These are phyloP conservation scores for Umbelopsis isabellina DNA, from an alignment of 192 early-diverging fungal genomes.

Conservation along the genomic window DNA sequence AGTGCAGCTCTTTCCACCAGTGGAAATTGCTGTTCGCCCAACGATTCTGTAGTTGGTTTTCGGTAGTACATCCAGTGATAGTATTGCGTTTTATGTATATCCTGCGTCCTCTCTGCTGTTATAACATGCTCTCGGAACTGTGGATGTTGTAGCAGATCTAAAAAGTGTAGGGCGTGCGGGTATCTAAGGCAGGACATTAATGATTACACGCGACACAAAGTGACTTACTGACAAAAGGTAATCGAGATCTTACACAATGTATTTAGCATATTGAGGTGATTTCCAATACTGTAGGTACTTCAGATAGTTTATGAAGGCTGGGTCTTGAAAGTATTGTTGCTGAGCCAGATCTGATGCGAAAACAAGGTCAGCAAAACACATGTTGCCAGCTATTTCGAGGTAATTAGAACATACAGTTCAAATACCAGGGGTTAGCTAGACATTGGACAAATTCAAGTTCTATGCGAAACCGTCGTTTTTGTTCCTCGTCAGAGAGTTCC, in stretches of 20 bases:
- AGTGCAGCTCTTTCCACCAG: slow-evolving; percentile 1
- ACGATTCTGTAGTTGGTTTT: slow-evolving; percentile 34
- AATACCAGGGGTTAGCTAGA: slow-evolving; percentile 92
- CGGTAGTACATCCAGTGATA: slow-evolving; percentile 73
- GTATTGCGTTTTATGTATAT: slow-evolving; percentile 80
- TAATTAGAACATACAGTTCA: slow-evolving; percentile 65
- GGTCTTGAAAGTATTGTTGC: slow-evolving; percentile 82
- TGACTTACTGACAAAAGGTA: background rate
- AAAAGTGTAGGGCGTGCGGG: slow-evolving; percentile 84
- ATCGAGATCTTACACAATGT: slow-evolving; percentile 67
- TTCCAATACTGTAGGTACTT: slow-evolving; percentile 92
- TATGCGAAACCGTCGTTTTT: slow-evolving; percentile 71
- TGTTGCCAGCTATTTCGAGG: background rate
- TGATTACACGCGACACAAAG: background rate
- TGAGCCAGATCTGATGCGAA: slow-evolving; percentile 71
- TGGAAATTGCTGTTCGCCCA: slow-evolving; percentile 1
- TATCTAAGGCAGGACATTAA: slow-evolving; percentile 51
- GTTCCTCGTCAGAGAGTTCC: slow-evolving; percentile 24
- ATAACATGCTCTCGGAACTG: slow-evolving; percentile 79
- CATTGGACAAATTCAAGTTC: slow-evolving; percentile 97
- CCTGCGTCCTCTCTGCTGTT: slow-evolving; percentile 68
- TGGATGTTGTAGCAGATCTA: slow-evolving; percentile 83
- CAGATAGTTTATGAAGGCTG: slow-evolving; percentile 86
- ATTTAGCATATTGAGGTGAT: slow-evolving; percentile 87
- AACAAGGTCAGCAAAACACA: background rate